Base-by-base conservation (phyloP, 1,139 yeast species). In the Kodamaea suecica region DNA sequence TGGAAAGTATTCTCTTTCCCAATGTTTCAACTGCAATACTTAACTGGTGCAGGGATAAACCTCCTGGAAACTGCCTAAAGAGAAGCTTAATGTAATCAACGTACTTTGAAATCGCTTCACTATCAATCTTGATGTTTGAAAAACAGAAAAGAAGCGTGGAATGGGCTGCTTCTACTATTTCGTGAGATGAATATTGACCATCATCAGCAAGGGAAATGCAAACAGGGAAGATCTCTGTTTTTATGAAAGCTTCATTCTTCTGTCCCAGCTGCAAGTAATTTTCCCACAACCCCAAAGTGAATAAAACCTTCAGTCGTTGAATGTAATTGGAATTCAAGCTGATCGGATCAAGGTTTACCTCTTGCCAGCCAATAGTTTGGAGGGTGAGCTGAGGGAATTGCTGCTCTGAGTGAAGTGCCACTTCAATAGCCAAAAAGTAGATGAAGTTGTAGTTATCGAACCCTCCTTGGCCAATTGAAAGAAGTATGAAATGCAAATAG, bases 361-460 rank as follows among this genome's bases (percentile, higher is more conserved):
- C 69, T 4, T 61, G 49, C 28, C 69, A 52, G 31, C 71, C 68
- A 4, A 78, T 57, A 45, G 77, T 54, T 17, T 49, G 52, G 42
- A 60, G 47, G 3, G 77, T 60, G 25, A 74, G 49, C 3, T 49
- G 44, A 40, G 74, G 76, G 19, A 71, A 62, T 32, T 36, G 48
- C 13, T 11, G 11, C 9, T 49, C 42, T 41, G 50, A 63, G 53
- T 42, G 66, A 36, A 47, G 73, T 30, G 36, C 69, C 48, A 62
- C 35, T 37, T 80, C 85, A 5, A 76, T 41, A 12, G 77, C 55
- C 3, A 78, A 57, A 31, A 72, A 65, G 45, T 76, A 75, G n/a
- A 80, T 78, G 52, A 79, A 82, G 47, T 80, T 80, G 52, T 78
- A 83, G 14, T 77, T 69, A 35, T 80, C 84, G 52, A 84, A 83